Conservation (phyloP, 2,329 filamentous ascomycete genomes). For the Pestalotiopsis fici region DNA sequence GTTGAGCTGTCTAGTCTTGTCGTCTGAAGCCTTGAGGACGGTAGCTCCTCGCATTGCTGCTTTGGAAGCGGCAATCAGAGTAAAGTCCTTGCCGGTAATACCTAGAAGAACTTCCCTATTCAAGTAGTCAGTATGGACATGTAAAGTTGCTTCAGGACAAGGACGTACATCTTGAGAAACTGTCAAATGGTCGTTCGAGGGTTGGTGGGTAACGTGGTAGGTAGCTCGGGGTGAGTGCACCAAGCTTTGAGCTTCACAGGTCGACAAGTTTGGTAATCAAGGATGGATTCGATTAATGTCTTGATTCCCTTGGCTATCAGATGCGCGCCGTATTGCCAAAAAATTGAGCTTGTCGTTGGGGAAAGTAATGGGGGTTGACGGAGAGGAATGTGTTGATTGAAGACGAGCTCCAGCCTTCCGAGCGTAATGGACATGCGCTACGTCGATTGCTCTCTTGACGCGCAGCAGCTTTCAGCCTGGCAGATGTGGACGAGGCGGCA, state of each 20-base stretch:
- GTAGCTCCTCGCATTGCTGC: conserved; percentile 97
- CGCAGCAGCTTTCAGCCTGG: conserved; percentile 7
- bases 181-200: background rate
- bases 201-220: background rate
- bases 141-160: background rate
- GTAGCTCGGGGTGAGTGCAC: background rate
- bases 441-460: conserved; percentile 3
- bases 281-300: background rate
- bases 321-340: background rate
- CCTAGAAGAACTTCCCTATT: conserved; percentile 96
- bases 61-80: conserved; percentile 95
- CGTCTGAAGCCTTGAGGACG: conserved; percentile 90
- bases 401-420: conserved; percentile 8
- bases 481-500: background rate
- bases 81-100: conserved; percentile 99
- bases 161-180: conserved; percentile 16
- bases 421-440: background rate
- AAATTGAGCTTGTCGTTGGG: background rate
- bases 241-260: background rate
- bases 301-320: background rate
- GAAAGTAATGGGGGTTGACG: background rate
- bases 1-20: conserved; percentile 94
- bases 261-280: background rate
- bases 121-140: conserved; percentile 16
- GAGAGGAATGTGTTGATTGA: background rate